Evolutionary conservation across 1,284 basidiomycete species (phyloP), one percentile per base, ranked within the genome.

Genomic region (Sanguinoderma infundibulare): DNA sequence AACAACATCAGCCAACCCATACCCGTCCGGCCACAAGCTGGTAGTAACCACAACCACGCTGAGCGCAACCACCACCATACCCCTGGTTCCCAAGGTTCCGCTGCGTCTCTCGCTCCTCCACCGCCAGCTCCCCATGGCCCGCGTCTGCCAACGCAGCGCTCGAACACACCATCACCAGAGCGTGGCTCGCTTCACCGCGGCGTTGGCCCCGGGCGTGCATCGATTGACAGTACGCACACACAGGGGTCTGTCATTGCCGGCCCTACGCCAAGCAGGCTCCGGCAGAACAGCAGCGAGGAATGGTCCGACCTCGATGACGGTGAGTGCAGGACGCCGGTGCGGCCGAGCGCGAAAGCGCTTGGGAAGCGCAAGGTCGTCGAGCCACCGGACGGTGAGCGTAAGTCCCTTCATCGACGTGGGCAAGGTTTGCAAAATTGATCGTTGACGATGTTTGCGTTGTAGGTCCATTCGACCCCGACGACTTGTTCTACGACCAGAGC

Each of bases 291-390:
- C 46, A 60, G 62, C 44, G 60, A 64, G 34, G 61, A 61, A 26
- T 60, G 56, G 44, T 55, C 57, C n/a, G 62, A 63, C 15, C 53
- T 60, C 14, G 53, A 55, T 5, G 59, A 65, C 7, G 67, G 63
- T 4, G 68, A 65, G 3, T 67, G 62, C 34, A 71, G 70, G 54
- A 74, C 78, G 35, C 81, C 78, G 10, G 70, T 78, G 8, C 77
- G 80, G 60, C 89, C 88, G 3, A 92, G 90, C 70, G 89, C 81
- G 46, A 94, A 94, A 72, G 90, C 92, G 2, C 81, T 92, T 6
- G 92, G 91, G n/a, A 94, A 94, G 76, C 81, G 89, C 66, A 83
- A 78, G 66, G 81, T 86, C 15, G 72, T 84, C n/a, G 83, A 86
- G 34, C 65, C 66, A 9, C 69, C 73, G 36, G 77, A 78, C 5